Conservation (phyloP, 164 flowering plant genomes). For the Akebia trifoliata region DNA sequence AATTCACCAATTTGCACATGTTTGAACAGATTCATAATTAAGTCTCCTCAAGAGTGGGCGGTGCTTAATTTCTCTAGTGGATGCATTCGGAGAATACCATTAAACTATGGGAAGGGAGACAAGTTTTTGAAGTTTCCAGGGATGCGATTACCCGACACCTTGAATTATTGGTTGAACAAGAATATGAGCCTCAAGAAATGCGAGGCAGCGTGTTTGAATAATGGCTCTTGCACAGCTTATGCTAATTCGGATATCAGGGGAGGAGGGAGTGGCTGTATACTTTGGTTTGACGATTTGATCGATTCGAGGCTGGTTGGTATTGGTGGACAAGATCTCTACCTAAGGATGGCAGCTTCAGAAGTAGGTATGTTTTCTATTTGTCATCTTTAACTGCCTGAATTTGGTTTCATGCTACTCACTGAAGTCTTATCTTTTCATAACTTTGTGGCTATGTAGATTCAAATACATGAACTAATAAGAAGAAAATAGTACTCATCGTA, state of each 20-base stretch:
- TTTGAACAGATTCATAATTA: conserved; percentile 5
- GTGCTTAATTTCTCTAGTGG: neutral
- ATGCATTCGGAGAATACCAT: neutral
- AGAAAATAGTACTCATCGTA: neutral
- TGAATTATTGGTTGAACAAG: neutral
- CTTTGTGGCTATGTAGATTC: no score
- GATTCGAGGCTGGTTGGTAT: conserved; percentile 16
- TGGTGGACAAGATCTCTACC: conserved; percentile 22
- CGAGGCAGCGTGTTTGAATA: conserved; percentile 17
- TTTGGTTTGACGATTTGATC: conserved; percentile 26
- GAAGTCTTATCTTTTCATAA: neutral
- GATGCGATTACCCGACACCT: conserved; percentile 23
- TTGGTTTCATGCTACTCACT: no score
- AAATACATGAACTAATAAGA: no score
- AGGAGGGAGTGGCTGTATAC: conserved; percentile 27
- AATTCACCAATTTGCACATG: conserved; percentile 6
- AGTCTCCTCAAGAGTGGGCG: neutral
- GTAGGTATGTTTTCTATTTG: conserved; percentile 15
- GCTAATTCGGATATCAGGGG: conserved; percentile 12
- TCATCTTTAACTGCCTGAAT: no score
- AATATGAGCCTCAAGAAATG: conserved; percentile 24
- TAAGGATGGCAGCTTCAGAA: conserved; percentile 26
- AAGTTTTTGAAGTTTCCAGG: conserved; percentile 5
- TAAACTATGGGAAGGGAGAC: conserved; percentile 9
- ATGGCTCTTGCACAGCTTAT: conserved; percentile 36